Base-by-base conservation (phyloP, 1,284 basidiomycete genomes). In the Cutaneotrichosporon curvatum region DNA sequence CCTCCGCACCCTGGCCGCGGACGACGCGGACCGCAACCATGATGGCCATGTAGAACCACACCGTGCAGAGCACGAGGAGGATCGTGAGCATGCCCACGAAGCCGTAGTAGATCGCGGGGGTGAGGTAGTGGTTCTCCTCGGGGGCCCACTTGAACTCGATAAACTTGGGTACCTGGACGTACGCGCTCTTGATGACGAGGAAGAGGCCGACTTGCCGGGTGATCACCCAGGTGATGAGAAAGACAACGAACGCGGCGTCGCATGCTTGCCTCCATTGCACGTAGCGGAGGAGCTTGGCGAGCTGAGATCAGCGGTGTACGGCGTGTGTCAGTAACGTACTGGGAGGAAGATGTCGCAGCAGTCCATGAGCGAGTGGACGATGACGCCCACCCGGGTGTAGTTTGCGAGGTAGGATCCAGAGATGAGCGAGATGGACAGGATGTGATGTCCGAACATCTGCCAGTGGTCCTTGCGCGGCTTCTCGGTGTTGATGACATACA, bases 371-470 rank as follows among this genome's bases (percentile, higher is more conserved):
- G 87, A 77, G 77, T 95, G 83, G 49, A 95, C 81, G 37, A 89
- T 75, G 57, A 83, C 87, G 16, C 94, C 94, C 40, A 94, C 79
- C 31, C 88, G 83, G 9, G 88, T 92, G 63, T 83, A 85, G 72
- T 92, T 85, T 68, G 78, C 81, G 45, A 78, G 76, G 72, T 95
- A 98, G 64, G 86, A 90, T 23, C 75, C 66, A 28, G 77, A 68
- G 73, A 96, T 81, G 55, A 98, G 80, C 33, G 77, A 68, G 48
- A 92, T 80, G 16, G 91, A 94, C 61, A 97, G 84, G 60, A 95
- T 68, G 71, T 98, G 94, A 74, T 98, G 94, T 23, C 82, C 76
- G 77, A 96, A 85, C 94, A 97, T 98, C 72, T 96, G 91, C 68
- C 77, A 77, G 69, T 95, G 88, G 71, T 98, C 94, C 65, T 89